Evolutionary conservation across 129 eudicot species (phyloP).

Genomic region (Mikania micrantha): DNA sequence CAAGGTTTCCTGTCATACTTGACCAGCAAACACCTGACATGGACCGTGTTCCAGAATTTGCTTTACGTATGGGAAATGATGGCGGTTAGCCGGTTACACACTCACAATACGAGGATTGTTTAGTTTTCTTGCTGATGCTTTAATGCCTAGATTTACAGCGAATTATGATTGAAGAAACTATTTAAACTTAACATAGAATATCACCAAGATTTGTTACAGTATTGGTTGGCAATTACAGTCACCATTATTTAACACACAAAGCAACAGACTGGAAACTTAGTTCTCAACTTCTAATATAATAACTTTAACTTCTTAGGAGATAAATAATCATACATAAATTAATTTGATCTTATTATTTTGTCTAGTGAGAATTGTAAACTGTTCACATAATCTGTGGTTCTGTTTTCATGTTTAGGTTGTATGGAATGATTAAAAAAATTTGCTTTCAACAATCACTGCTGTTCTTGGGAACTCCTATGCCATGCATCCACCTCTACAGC

Average conservation of each 20-base stretch:
- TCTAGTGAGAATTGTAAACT: not conserved
- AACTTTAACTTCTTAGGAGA: too few relatives aligned
- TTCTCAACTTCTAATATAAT: too few relatives aligned
- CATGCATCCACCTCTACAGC: constrained; percentile 87
- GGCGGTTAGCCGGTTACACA: constrained; percentile 34
- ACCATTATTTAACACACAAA: not conserved
- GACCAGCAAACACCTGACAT: constrained; percentile 96
- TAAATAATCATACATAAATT: too few relatives aligned
- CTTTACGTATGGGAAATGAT: constrained; percentile 84
- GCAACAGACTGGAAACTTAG: too few relatives aligned
- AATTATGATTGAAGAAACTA: not conserved
- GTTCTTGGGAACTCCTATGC: constrained; percentile 93
- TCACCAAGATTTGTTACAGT: not conserved
- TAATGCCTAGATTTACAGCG: not conserved
- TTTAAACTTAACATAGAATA: not conserved
- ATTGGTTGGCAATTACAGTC: not conserved
- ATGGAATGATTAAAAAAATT: constrained; percentile 77
- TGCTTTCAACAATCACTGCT: constrained; percentile 89
- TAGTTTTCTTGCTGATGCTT: not conserved
- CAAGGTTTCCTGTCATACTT: constrained; percentile 87
- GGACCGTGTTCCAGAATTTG: constrained; percentile 94
- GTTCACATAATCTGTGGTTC: not conserved
- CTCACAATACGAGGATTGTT: too few relatives aligned
- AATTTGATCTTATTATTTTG: not conserved
- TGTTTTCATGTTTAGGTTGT: constrained; percentile 47